phyloP scores from a whole-genome alignment of 1,284 basidiomycete genomes.

The Ustilago cynodontis region DNA sequence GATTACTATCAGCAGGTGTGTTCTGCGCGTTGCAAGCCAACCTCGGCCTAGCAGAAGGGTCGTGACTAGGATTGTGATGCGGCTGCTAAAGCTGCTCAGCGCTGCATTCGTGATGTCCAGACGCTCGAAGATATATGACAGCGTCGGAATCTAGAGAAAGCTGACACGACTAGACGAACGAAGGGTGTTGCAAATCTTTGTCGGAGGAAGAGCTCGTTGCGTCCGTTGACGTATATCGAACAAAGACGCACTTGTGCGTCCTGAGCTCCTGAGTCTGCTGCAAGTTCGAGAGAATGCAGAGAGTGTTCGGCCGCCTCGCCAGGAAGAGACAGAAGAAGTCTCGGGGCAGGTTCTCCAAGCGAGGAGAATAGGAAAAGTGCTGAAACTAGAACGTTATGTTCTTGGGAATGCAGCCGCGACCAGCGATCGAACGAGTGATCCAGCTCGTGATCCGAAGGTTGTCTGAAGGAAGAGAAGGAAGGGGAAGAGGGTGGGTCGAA shows the following conservation, averaged over 20 bases:
- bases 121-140: neutral
- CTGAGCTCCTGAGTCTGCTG: neutral
- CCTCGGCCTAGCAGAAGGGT: neutral
- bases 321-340: constrained; percentile 12
- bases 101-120: neutral
- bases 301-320: constrained; percentile 4
- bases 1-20: neutral
- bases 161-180: neutral
- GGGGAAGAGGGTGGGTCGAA: neutral
- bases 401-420: constrained; percentile 19
- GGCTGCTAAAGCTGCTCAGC: neutral
- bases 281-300: neutral
- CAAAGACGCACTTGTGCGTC: neutral
- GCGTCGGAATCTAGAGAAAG: neutral
- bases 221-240: neutral
- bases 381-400: constrained; percentile 5
- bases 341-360: neutral
- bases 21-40: neutral
- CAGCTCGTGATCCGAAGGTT: constrained; percentile 15
- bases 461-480: neutral
- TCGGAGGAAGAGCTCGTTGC: neutral
- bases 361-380: neutral
- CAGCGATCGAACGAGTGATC: constrained; percentile 15
- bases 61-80: neutral
- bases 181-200: neutral